Evolutionary conservation across 495 filamentous ascomycete species (phyloP), one percentile per base, ranked within the genome.

Genomic region (Neurospora africana): DNA sequence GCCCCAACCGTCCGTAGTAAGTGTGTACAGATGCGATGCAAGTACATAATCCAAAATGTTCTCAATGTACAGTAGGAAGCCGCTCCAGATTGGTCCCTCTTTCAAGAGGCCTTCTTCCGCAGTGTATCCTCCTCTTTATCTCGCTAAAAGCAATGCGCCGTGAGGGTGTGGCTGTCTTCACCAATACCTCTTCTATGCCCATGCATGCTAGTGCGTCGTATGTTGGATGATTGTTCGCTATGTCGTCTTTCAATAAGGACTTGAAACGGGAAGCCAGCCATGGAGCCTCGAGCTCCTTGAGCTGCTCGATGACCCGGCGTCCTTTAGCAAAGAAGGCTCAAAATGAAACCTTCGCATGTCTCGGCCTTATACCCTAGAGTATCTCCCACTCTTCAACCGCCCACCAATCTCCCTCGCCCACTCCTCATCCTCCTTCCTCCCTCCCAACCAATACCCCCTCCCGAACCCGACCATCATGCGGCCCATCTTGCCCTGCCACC

Each of bases 401-500:
- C 86, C 84, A 44, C 84, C 83, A 41, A 91, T 80, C 2, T 83
- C 84, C 68, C 82, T 80, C 73, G 88, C 84, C 91, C 91, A 93
- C 75, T 84, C 78, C 68, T 83, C 81, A 70, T 87, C 87, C 33
- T 85, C 82, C 72, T 79, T 79, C 33, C 74, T 76, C 11, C 78
- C 78, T 15, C 82, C 92, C 9, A 95, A 79, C 94, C 93, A 97
- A 79, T 95, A 97, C 69, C 83, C 83, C 73, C 83, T 86, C 23
- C 90, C 90, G 23, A 93, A 79, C 5, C 83, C 80, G 21, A 96
- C 85, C 92, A 97, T 91, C 3, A 83, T 73, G 38, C 93, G 83
- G 4, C 93, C 94, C 33, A 93, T 74, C 78, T 86, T 87, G 27
- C 93, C 94, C 78, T 87, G 83, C 90, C 91, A 93, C 0, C 93